These are phyloP conservation scores for Waltergamsia citrina DNA, from an alignment of 2,329 filamentous ascomycete genomes.

Conservation along the genomic window DNA sequence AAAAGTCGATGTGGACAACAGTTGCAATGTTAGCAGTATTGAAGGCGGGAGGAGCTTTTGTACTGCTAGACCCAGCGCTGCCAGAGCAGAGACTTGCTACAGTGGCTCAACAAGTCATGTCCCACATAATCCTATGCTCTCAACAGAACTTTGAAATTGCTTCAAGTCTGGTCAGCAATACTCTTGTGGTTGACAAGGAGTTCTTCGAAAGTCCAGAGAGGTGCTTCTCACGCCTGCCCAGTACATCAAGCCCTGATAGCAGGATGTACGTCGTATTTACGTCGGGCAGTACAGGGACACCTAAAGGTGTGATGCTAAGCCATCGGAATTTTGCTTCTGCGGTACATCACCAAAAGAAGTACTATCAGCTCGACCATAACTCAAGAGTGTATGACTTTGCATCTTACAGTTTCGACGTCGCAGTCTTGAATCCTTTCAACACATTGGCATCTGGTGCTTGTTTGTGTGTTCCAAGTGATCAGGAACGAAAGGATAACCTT, in stretches of 20 bases:
- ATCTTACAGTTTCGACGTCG: slow-evolving; percentile 12
- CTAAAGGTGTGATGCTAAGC: slow-evolving; percentile 12
- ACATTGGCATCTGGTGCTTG: slow-evolving; percentile 27
- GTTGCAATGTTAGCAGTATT: slow-evolving; percentile 14
- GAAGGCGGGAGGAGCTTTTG: slow-evolving; percentile 14
- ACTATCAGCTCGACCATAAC: too few species aligned
- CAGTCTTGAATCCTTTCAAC: slow-evolving; percentile 7
- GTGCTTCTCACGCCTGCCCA: too few species aligned
- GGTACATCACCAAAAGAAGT: slow-evolving; percentile 3
- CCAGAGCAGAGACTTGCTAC: slow-evolving; percentile 5
- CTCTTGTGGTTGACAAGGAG: too few species aligned
- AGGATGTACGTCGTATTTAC: slow-evolving; percentile 14
- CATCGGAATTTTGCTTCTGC: slow-evolving; percentile 7
- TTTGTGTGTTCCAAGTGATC: slow-evolving; percentile 42
- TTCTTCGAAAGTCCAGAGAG: too few species aligned
- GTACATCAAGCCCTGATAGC: too few species aligned
- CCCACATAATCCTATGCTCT: too few species aligned
- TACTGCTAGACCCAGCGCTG: slow-evolving; percentile 8
- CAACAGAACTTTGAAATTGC: too few species aligned
- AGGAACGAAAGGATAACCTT: slow-evolving; percentile 36
- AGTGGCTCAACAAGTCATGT: too few species aligned
- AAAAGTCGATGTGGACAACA: slow-evolving; percentile 12
- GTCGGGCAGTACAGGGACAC: slow-evolving; percentile 13
- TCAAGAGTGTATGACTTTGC: slow-evolving; percentile 12
- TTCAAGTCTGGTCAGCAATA: too few species aligned